Percentiles rank a stretch among this genome's conserved stretches.
Conservation (phyloP, 2,329 filamentous ascomycete species). For the Parascedosporium putredinis region DNA sequence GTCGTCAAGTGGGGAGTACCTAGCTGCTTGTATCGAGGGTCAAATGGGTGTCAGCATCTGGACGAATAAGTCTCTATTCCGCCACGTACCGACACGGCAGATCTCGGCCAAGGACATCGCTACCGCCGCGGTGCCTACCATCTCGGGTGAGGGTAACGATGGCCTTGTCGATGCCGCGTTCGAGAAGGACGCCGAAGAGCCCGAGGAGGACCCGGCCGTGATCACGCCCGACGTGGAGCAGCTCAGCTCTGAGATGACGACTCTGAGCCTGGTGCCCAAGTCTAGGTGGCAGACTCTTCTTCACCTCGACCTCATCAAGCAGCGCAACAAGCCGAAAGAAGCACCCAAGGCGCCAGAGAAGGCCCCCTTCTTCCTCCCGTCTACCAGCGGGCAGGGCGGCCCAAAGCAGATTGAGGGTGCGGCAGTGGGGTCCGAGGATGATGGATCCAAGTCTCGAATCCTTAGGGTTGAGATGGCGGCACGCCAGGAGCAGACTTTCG, state of each 20-base stretch:
- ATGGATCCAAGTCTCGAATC: conserved; percentile 52
- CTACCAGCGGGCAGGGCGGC: conserved; percentile 32
- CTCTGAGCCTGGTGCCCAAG: conserved; percentile 79
- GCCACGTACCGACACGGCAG: conserved; percentile 74
- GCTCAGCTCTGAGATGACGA: conserved; percentile 72
- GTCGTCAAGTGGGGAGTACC: conserved; percentile 80
- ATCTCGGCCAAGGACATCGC: conserved; percentile 68
- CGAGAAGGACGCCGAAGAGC: conserved; percentile 36
- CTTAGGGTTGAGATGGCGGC: conserved; percentile 49
- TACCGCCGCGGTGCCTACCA: conserved; percentile 57
- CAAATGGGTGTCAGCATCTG: conserved; percentile 86
- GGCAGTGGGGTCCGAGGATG: conserved; percentile 26
- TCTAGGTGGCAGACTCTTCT: conserved; percentile 90
- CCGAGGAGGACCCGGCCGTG: conserved; percentile 40
- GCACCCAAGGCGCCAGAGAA: conserved; percentile 86
- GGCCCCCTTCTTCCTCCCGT: conserved; percentile 88
- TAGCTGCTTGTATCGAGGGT: conserved; percentile 79
- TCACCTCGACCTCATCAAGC: conserved; percentile 83
- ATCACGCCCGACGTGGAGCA: conserved; percentile 58
- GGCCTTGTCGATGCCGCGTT: conserved; percentile 69
- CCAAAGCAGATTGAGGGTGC: conserved; percentile 17
- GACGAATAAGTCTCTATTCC: conserved; percentile 90
- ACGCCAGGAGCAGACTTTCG: conserved; percentile 48
- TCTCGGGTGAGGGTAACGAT: conserved; percentile 71
- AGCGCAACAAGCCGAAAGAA: conserved; percentile 89